Evolutionary conservation across 2,329 filamentous ascomycete genomes (phyloP).

Genomic region (Pseudogymnoascus sp.): DNA sequence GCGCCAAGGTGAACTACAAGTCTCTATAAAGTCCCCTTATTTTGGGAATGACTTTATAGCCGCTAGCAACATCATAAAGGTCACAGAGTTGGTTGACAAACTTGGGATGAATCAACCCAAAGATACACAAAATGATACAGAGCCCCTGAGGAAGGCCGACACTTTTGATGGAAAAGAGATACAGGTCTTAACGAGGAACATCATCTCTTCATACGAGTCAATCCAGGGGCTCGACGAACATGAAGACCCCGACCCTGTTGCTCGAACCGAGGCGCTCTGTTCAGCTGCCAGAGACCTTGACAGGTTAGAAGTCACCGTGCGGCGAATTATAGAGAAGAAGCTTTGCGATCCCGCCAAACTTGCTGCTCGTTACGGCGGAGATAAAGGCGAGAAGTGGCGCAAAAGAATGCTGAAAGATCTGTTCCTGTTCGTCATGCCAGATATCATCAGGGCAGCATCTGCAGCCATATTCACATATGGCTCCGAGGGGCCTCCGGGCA

Average conservation of each 20-base stretch:
- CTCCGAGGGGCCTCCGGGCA: background rate
- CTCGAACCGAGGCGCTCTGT: background rate
- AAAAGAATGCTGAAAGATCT: background rate
- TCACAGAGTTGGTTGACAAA: background rate
- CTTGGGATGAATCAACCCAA: background rate
- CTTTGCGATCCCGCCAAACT: background rate
- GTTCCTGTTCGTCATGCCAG: background rate
- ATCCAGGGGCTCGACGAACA: background rate
- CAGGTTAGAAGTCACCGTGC: background rate
- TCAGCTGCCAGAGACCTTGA: background rate
- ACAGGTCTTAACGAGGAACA: background rate
- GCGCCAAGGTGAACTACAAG: background rate
- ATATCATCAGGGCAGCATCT: background rate
- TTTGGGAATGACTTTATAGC: background rate
- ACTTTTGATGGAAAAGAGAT: background rate
- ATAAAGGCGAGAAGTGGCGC: background rate
- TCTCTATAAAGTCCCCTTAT: background rate
- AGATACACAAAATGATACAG: background rate
- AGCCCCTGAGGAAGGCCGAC: background rate
- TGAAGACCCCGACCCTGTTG: background rate
- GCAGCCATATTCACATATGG: constrained; percentile 4
- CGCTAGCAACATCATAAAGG: background rate
- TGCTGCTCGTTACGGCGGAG: background rate
- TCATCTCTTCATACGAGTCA: background rate
- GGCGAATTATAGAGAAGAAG: background rate